Evolutionary conservation across 768 basidiomycete species (phyloP), one percentile per base, ranked within the genome.

Genomic region (Podaxis sp.): DNA sequence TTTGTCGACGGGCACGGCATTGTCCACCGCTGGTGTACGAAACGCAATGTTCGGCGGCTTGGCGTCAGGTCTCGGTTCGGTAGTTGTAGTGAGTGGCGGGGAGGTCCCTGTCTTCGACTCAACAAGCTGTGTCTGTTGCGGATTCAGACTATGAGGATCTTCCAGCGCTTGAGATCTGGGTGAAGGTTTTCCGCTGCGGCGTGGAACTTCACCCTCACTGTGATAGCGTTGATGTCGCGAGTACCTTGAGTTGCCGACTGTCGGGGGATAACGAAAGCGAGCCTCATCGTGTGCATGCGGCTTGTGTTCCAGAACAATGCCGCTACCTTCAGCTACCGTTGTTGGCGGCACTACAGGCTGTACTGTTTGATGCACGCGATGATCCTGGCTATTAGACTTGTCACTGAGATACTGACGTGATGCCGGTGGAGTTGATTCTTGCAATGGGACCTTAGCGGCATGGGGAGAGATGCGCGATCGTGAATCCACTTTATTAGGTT

Each of bases 361-460:
- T n/a, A 25, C 8, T 15, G 25, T 15, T 29, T 17, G 22, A 1
- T 62, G 36, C 29, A 11, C 11, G 6, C 25, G 54, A 40, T 38
- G 47, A 15, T 61, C 53, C 53, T 51, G 61, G 24, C 40, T 19
- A 55, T 49, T 40, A 17, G 46, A 62, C 13, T 40, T 62, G 11
- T 62, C 55, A 38, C 36, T 55, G 19, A 29, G 33, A 38, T 56
- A 37, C 29, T 55, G 46, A 25, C 54, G 53, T 5, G 41, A 36
- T 15, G 19, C 19, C 4, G 36, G 37, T 19, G 61, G 54, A 2
- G 54, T 50, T 7, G 25, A 50, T 22, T 37, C 53, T 55, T 62
- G 61, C 47, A 56, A 33, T 4, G 43, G 8, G 22, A 24, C 17
- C 3, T 56, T 49, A n/a, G 43, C 51, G 4, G 22, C 22, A 49